phyloP scores from a whole-genome alignment of 371 early-diverging fungal genomes.

The Rhizopus stolonifer region DNA sequence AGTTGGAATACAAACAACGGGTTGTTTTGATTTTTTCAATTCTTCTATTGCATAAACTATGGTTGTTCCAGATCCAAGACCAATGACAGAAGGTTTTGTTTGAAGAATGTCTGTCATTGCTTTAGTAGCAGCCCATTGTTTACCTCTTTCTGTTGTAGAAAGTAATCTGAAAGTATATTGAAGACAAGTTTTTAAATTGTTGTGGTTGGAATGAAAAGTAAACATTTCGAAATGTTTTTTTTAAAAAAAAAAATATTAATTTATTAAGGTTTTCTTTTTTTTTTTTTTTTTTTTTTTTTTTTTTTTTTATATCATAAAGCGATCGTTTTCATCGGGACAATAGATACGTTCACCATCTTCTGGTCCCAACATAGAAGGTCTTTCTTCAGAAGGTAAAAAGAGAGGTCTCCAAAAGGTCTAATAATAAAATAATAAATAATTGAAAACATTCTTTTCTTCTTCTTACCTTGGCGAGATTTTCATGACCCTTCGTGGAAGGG shows the following conservation, averaged over 20 bases:
- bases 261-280: not conserved
- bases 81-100: constrained; percentile 64
- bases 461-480: constrained; percentile 1
- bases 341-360: not conserved
- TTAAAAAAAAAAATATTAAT: not conserved
- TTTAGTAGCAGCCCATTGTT: constrained; percentile 74
- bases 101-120: constrained; percentile 79
- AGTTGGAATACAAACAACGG: constrained; percentile 82
- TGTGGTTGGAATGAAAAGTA: not conserved
- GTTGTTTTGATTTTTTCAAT: constrained; percentile 1
- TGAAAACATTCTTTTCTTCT: not conserved
- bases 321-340: not conserved
- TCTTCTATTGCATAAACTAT: constrained; percentile 82
- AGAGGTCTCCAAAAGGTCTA: not conserved
- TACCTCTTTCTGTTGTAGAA: constrained; percentile 43
- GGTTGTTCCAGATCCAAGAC: constrained; percentile 89
- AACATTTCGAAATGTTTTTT: too few relatives aligned
- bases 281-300: too few relatives aligned
- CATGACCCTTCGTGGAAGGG: constrained; percentile 3
- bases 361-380: not conserved
- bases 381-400: not conserved
- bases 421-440: not conserved
- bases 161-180: not conserved
- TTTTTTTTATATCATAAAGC: not conserved
- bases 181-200: not conserved